Evolutionary conservation across 495 filamentous ascomycete species (phyloP), one percentile per base, ranked within the genome.

Genomic region (Usnea hakonensis): DNA sequence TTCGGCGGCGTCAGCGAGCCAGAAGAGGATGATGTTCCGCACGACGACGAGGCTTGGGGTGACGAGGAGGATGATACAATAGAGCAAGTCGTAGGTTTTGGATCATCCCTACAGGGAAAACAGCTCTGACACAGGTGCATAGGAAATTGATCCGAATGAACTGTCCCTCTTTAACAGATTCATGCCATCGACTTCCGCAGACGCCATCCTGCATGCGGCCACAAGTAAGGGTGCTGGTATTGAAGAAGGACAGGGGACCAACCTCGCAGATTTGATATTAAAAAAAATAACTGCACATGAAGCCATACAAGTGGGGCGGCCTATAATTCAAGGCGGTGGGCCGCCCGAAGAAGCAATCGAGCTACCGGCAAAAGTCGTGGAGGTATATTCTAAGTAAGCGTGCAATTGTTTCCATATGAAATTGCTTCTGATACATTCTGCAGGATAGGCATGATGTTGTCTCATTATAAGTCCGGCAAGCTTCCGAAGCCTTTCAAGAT

Each of bases 401-500:
- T 54, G 23, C 55, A 43, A 5, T 17, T 41, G 17, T 23, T 19
- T n/a, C n/a, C n/a, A n/a, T n/a, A n/a, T n/a, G n/a, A n/a, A n/a
- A 9, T 9, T 37, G 7, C 28, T 3, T 32, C n/a, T 53, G 28
- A 52, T 65, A 56, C 66, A 41, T 41, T 23, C 19, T 28, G 4
- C 60, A 91, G 88, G 74, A 87, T 96, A 65, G 93, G 91, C 56
- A 80, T 90, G 67, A 85, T 97, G 55, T 82, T 97, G 44, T 91
- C 90, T 11, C 83, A 93, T 56, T 96, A 97, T 75, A 96, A 95
- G 71, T 94, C 90, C 13, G 94, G 94, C 26, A 90, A 90, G 65
- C 82, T 97, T 30, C 95, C 94, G 16, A 97, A 97, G 74, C 93
- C 92, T 2, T 95, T 99, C 82, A 97, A 97, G 74, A 89, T 97